Percentiles rank a stretch among this genome's conserved stretches.
Evolutionary conservation across 495 filamentous ascomycete genomes (phyloP).

Genomic region (Echria macrotheca): DNA sequence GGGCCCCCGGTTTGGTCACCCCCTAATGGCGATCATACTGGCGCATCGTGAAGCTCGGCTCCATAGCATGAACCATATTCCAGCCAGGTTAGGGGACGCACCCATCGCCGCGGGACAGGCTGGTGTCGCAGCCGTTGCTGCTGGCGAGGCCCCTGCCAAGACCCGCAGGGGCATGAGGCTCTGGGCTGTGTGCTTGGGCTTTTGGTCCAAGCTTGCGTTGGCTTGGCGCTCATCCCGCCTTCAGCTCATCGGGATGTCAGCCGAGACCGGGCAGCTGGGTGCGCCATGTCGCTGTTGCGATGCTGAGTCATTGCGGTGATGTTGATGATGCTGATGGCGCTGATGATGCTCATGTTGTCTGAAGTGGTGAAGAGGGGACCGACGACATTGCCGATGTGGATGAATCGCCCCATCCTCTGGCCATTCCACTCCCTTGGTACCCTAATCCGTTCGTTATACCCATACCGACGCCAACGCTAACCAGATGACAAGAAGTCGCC

Average conservation of each 20-base stretch:
- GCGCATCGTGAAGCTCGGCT: conserved; percentile 13
- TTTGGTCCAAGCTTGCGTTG: too few species aligned
- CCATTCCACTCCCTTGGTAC: too few species aligned
- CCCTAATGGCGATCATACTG: conserved; percentile 33
- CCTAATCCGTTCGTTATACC: too few species aligned
- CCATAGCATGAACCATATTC: conserved; percentile 17
- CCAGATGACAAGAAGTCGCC: conserved; percentile 1
- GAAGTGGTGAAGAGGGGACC: too few species aligned
- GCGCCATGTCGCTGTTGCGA: not conserved
- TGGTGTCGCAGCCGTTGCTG: conserved; percentile 20
- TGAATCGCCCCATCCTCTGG: not conserved
- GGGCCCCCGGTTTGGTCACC: conserved; percentile 12
- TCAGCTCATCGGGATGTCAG: conserved; percentile 15
- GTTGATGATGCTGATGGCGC: too few species aligned
- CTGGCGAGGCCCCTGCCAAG: conserved; percentile 13
- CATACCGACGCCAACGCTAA: too few species aligned
- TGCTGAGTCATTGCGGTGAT: not conserved
- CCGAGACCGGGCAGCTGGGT: conserved; percentile 4
- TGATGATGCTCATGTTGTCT: too few species aligned
- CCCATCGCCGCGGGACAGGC: conserved; percentile 10
- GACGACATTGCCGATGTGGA: not conserved
- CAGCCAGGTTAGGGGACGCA: conserved; percentile 7
- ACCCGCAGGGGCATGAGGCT: not conserved
- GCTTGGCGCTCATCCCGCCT: conserved; percentile 1
- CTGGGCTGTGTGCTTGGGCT: too few species aligned